A percentile compares a stretch with the other conserved stretches of the same genome.
These are phyloP conservation scores for Pyrenula massariospora DNA, from an alignment of 495 filamentous ascomycete genomes.

Conservation along the genomic window DNA sequence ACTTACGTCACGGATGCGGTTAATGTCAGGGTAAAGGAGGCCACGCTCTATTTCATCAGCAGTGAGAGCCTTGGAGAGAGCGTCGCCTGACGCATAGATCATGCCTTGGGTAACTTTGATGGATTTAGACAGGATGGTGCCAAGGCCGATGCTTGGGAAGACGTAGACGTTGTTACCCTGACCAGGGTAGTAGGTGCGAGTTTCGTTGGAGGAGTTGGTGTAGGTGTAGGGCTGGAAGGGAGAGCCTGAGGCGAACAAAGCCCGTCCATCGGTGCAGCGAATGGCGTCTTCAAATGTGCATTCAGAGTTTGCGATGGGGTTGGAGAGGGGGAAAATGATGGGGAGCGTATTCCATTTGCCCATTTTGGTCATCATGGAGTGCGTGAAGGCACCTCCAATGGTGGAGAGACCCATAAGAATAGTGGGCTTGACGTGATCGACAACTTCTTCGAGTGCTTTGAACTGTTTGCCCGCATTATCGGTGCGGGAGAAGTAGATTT, in stretches of 20 bases:
- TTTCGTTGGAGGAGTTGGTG: slow-evolving; percentile 46
- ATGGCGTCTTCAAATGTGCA: slow-evolving; percentile 93
- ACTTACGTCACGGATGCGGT: slow-evolving; percentile 81
- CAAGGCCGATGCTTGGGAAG: slow-evolving; percentile 93
- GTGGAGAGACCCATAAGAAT: slow-evolving; percentile 92
- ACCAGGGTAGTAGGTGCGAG: slow-evolving; percentile 70
- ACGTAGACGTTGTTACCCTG: slow-evolving; percentile 94
- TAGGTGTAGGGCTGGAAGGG: slow-evolving; percentile 68
- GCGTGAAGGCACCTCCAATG: slow-evolving; percentile 87
- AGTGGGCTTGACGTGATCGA: slow-evolving; percentile 87
- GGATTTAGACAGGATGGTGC: slow-evolving; percentile 84
- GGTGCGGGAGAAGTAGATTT: slow-evolving; percentile 87
- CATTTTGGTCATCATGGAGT: slow-evolving; percentile 74
- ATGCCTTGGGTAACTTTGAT: slow-evolving; percentile 86
- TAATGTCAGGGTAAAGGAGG: slow-evolving; percentile 87
- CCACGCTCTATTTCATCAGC: slow-evolving; percentile 67
- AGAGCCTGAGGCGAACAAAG: slow-evolving; percentile 88
- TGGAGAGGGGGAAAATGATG: slow-evolving; percentile 89
- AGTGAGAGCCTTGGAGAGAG: slow-evolving; percentile 68
- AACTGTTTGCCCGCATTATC: slow-evolving; percentile 90
- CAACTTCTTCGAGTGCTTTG: slow-evolving; percentile 79
- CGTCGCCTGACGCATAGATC: slow-evolving; percentile 80
- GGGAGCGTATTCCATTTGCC: slow-evolving; percentile 68
- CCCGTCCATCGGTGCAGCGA: slow-evolving; percentile 76
- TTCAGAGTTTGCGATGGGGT: slow-evolving; percentile 90